Evolutionary conservation across 805 yeast species (phyloP), one percentile per base, ranked within the genome.

Genomic region (Pichia cephalocereana): DNA sequence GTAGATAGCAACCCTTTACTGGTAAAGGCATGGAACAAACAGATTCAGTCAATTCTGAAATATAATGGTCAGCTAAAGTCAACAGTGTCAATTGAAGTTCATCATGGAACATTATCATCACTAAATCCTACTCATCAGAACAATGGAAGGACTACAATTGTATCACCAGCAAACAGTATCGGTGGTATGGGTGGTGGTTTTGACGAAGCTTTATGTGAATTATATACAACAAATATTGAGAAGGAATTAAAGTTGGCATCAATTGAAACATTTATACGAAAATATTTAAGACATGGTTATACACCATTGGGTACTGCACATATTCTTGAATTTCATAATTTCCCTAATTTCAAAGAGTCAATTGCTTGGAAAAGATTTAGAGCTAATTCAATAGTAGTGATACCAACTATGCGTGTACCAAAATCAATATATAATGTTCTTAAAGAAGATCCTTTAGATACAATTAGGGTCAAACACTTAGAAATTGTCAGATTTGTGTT

Each of bases 131-230:
- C 32, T 38, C 14, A 31, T 8, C 12, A 14, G 12, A 34, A 31
- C 11, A 26, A 19, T 6, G 18, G 14, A 23, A 30, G 43, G 28
- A 38, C 63, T 51, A 70, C 57, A 2, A 63, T 76, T 17, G 68
- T 76, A 2, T 74, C 79, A 2, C 80, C 80, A 2, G 80, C 80
- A 1, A 76, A 76, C 50, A 70, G 77, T 3, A 63, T 69, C 46
- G 80, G 79, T 5, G 70, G 64, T 44, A 61, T 76, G 53, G 76
- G 75, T 4, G 81, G 80, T 2, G 80, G 80, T 1, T 72, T 75
- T 55, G 80, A 76, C 55, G 54, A 49, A 41, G 64, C 64, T 1
- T 48, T 70, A n/a, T 68, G 69, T 2, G 49, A 55, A 5, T 48
- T 61, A 30, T 69, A 63, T 14, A n/a, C 26, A 9, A 28, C 28